phyloP scores from a whole-genome alignment of 2,329 filamentous ascomycete species.

The Tolypocladium pustulatum region DNA sequence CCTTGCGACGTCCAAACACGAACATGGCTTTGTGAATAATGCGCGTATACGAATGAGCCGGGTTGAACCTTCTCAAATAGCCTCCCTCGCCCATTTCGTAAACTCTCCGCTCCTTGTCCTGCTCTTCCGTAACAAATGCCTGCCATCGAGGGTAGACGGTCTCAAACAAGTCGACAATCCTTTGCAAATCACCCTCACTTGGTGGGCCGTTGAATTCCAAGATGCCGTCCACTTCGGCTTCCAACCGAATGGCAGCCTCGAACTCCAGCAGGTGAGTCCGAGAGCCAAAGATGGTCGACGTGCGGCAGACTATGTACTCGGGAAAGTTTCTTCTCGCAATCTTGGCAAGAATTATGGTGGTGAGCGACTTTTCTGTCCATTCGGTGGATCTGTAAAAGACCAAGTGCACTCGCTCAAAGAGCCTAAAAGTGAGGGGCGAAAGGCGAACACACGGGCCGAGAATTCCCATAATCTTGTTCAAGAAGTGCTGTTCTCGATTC shows the following conservation, averaged over 20 bases:
- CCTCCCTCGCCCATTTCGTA: slow-evolving; percentile 79
- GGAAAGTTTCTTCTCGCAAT: slow-evolving; percentile 84
- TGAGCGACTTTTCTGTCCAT: slow-evolving; percentile 96
- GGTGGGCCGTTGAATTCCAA: slow-evolving; percentile 70
- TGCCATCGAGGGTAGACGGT: slow-evolving; percentile 75
- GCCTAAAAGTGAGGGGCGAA: slow-evolving; percentile 57
- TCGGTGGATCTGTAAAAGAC: slow-evolving; percentile 94
- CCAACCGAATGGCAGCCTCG: slow-evolving; percentile 72
- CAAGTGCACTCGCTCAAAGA: slow-evolving; percentile 90
- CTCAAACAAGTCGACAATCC: slow-evolving; percentile 62
- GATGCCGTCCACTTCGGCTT: slow-evolving; percentile 71
- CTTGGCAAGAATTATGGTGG: slow-evolving; percentile 85
- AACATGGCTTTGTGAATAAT: slow-evolving; percentile 81
- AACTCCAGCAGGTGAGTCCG: slow-evolving; percentile 73
- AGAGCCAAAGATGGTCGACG: slow-evolving; percentile 77
- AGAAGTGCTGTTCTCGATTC: slow-evolving; percentile 65
- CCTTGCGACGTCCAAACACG: slow-evolving; percentile 71
- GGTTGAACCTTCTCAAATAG: slow-evolving; percentile 81
- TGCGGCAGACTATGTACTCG: slow-evolving; percentile 80
- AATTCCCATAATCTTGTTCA: slow-evolving; percentile 64
- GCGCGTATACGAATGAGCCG: slow-evolving; percentile 86
- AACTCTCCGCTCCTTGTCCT: slow-evolving; percentile 62
- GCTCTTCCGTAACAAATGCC: slow-evolving; percentile 59
- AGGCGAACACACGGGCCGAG: slow-evolving; percentile 80
- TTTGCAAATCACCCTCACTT: slow-evolving; percentile 52